Evolutionary conservation across 2,329 filamentous ascomycete species (phyloP).

Genomic region (Alternaria sp.): DNA sequence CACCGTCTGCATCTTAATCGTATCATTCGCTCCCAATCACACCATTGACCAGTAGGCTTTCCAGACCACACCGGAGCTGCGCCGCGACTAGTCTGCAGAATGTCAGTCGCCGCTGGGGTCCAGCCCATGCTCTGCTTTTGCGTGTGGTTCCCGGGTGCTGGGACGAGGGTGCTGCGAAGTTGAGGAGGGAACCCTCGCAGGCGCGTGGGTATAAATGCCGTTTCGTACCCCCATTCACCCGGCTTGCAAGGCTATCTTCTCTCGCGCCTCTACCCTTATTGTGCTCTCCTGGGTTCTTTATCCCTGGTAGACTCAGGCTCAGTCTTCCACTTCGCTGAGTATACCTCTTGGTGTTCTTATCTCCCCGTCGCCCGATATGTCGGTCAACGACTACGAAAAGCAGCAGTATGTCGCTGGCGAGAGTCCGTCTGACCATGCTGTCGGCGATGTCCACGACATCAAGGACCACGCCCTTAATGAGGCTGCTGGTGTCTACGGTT

Average conservation of each 20-base stretch:
- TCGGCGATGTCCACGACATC: constrained; percentile 31
- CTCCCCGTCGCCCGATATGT: constrained; percentile 19
- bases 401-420: constrained; percentile 28
- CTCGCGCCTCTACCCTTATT: constrained; percentile 23
- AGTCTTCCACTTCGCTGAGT: neutral
- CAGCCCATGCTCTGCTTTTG: constrained; percentile 7
- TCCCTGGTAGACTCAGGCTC: constrained; percentile 7
- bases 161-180: constrained; percentile 11
- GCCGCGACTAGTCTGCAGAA: constrained; percentile 21
- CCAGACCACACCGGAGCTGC: constrained; percentile 14
- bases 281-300: constrained; percentile 10
- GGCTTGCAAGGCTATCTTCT: constrained; percentile 20
- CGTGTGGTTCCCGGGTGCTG: neutral
- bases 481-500: constrained; percentile 61
- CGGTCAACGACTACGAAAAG: constrained; percentile 35
- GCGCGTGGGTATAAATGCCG: constrained; percentile 33
- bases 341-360: neutral
- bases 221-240: constrained; percentile 24
- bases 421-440: constrained; percentile 23
- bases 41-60: constrained; percentile 28
- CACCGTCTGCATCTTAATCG: constrained; percentile 17
- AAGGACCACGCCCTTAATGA: constrained; percentile 49
- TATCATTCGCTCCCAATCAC: constrained; percentile 21
- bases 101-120: constrained; percentile 19
- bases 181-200: constrained; percentile 19